These are phyloP conservation scores for Coemansia sp. DNA, from an alignment of 192 early-diverging fungal genomes.

Conservation along the genomic window DNA sequence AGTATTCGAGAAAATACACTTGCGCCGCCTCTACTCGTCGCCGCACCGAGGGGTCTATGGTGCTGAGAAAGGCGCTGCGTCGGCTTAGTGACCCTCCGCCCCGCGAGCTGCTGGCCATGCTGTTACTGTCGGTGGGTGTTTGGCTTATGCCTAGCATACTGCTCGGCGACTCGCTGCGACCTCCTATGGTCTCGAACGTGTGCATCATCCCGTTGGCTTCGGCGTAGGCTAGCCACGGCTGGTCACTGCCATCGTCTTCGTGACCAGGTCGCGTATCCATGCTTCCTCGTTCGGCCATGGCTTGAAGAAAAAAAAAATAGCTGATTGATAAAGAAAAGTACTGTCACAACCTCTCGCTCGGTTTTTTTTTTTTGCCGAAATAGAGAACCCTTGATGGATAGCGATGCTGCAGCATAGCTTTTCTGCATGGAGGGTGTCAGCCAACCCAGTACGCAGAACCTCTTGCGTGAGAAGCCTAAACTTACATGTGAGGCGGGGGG, in stretches of 20 bases:
- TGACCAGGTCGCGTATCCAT: conserved; percentile 25
- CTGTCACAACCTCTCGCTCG: background rate
- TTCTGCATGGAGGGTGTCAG: background rate
- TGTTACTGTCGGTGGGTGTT: conserved; percentile 22
- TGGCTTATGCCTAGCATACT: conserved; percentile 16
- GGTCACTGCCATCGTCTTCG: conserved; percentile 9
- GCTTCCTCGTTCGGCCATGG: conserved; percentile 34
- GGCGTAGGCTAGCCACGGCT: conserved; percentile 52
- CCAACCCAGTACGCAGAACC: background rate
- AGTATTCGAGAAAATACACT: conserved; percentile 77
- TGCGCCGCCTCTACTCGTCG: conserved; percentile 51
- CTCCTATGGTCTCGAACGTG: conserved; percentile 48
- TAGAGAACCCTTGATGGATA: background rate
- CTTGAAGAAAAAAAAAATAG: background rate
- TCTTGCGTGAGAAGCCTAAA: background rate
- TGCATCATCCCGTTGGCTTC: conserved; percentile 53
- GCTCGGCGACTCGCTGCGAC: conserved; percentile 39
- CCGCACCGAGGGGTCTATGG: conserved; percentile 47
- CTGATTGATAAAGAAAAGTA: background rate
- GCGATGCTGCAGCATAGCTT: background rate
- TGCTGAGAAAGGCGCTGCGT: conserved; percentile 48
- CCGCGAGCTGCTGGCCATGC: conserved; percentile 21
- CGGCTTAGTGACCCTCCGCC: conserved; percentile 39
- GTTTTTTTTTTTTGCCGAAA: background rate
- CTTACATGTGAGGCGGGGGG: background rate